Conservation (phyloP, 768 basidiomycete species). For the Amanita muscaria region DNA sequence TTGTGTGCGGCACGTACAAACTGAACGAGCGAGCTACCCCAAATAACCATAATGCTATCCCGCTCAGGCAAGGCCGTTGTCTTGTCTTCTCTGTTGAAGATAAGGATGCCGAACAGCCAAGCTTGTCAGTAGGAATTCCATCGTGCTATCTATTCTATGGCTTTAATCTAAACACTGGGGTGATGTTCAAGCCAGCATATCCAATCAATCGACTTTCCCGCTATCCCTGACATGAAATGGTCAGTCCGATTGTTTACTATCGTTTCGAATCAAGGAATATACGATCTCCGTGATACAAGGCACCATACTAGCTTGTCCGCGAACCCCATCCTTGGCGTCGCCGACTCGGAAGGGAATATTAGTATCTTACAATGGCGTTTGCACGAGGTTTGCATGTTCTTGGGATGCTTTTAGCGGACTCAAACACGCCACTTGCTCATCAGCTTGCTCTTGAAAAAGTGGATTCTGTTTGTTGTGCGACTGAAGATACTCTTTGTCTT, state of each 20-base stretch:
- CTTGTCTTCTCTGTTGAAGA: slow-evolving; percentile 46
- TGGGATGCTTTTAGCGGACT: not conserved
- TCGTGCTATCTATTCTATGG: too few species aligned
- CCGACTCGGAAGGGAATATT: slow-evolving; percentile 79
- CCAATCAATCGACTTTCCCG: slow-evolving; percentile 67
- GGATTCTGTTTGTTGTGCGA: slow-evolving; percentile 39
- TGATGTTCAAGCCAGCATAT: slow-evolving; percentile 38
- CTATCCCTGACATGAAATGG: slow-evolving; percentile 95
- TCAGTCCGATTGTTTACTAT: slow-evolving; percentile 23
- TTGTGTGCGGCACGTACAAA: slow-evolving; percentile 91
- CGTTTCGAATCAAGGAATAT: not conserved
- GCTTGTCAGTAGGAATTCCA: slow-evolving; percentile 4
- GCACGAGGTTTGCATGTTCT: slow-evolving; percentile 27
- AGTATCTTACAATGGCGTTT: slow-evolving; percentile 50
- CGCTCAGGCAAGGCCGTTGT: slow-evolving; percentile 55
- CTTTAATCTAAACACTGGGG: too few species aligned
- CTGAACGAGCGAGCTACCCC: slow-evolving; percentile 31
- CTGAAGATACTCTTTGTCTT: slow-evolving; percentile 64
- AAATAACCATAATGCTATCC: slow-evolving; percentile 8
- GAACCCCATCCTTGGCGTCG: slow-evolving; percentile 55
- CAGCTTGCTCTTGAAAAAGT: slow-evolving; percentile 33
- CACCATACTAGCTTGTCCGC: slow-evolving; percentile 40
- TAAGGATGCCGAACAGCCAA: not conserved
- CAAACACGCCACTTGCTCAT: slow-evolving; percentile 1
- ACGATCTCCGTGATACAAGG: slow-evolving; percentile 30